Evolutionary conservation across 2,329 filamentous ascomycete species (phyloP).

Genomic region (Cordyceps tenuipes): DNA sequence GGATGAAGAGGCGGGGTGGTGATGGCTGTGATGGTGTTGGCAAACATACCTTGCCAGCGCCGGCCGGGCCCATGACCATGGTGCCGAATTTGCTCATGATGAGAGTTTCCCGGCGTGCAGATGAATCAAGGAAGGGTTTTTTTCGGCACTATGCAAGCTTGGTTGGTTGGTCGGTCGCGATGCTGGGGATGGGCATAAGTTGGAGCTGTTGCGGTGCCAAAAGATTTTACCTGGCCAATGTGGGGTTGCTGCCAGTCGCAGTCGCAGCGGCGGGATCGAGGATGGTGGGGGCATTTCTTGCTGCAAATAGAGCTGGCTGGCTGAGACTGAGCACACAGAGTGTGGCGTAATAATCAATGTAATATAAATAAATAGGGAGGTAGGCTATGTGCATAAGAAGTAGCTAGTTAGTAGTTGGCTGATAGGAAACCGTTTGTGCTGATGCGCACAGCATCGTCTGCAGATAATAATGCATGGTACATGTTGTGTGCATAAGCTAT

Average conservation of each 20-base stretch:
- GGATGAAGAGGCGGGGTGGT: not conserved
- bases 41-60: slow-evolving; percentile 69
- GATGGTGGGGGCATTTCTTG: not conserved
- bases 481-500: not conserved
- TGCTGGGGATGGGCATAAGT: not conserved
- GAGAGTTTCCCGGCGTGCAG: no score
- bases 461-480: no score
- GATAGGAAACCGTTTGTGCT: not conserved
- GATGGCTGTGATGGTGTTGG: not conserved
- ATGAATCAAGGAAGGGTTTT: not conserved
- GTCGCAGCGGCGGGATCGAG: not conserved
- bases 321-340: not conserved
- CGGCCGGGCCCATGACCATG: slow-evolving; percentile 92
- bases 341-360: no score
- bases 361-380: no score
- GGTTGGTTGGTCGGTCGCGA: not conserved
- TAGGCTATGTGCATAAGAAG: no score
- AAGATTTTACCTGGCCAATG: slow-evolving; percentile 1
- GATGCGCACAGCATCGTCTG: not conserved
- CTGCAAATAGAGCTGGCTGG: not conserved
- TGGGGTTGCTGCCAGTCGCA: not conserved
- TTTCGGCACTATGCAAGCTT: not conserved
- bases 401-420: not conserved
- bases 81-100: slow-evolving; percentile 88
- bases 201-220: not conserved